Percentiles rank a stretch among this genome's conserved stretches.
Evolutionary conservation across 495 filamentous ascomycete genomes (phyloP).

Genomic region (Chlorociboria aeruginascens): DNA sequence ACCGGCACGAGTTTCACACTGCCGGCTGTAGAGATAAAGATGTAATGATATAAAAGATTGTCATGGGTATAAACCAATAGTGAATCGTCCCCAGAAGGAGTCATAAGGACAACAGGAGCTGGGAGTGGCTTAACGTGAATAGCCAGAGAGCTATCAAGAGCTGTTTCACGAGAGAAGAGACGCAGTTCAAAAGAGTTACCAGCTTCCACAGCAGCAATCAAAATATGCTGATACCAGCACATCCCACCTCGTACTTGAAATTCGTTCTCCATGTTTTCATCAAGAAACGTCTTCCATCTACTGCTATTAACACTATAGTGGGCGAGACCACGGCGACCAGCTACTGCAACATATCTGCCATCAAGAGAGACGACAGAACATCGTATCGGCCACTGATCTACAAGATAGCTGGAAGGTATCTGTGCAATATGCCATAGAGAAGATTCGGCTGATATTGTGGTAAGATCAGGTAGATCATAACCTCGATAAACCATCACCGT

Average conservation of each 20-base stretch:
- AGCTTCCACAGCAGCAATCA: slow-evolving; percentile 87
- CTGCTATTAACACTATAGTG: slow-evolving; percentile 94
- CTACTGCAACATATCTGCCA: slow-evolving; percentile 88
- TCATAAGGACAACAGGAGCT: slow-evolving; percentile 74
- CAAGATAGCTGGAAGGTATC: slow-evolving; percentile 73
- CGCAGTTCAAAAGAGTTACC: slow-evolving; percentile 78
- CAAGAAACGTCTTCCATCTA: slow-evolving; percentile 89
- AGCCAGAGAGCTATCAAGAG: slow-evolving; percentile 58
- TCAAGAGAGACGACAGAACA: slow-evolving; percentile 78
- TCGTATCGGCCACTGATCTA: slow-evolving; percentile 85
- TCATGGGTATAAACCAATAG: slow-evolving; percentile 93
- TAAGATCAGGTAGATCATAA: slow-evolving; percentile 80
- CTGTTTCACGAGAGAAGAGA: slow-evolving; percentile 77
- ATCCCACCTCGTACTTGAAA: slow-evolving; percentile 91
- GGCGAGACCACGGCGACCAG: slow-evolving; percentile 81
- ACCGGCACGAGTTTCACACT: slow-evolving; percentile 74
- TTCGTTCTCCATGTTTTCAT: slow-evolving; percentile 68
- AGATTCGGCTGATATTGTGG: slow-evolving; percentile 83
- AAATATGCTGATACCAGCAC: slow-evolving; percentile 96
- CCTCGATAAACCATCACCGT: slow-evolving; percentile 86
- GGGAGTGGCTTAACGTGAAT: slow-evolving; percentile 67
- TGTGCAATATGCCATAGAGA: slow-evolving; percentile 87
- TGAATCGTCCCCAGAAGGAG: slow-evolving; percentile 84
- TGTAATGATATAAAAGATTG: slow-evolving; percentile 89
- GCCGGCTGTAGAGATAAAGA: slow-evolving; percentile 60